Evolutionary conservation across 2,329 filamentous ascomycete genomes (phyloP).

Genomic region (Ambrosiella beaveri): DNA sequence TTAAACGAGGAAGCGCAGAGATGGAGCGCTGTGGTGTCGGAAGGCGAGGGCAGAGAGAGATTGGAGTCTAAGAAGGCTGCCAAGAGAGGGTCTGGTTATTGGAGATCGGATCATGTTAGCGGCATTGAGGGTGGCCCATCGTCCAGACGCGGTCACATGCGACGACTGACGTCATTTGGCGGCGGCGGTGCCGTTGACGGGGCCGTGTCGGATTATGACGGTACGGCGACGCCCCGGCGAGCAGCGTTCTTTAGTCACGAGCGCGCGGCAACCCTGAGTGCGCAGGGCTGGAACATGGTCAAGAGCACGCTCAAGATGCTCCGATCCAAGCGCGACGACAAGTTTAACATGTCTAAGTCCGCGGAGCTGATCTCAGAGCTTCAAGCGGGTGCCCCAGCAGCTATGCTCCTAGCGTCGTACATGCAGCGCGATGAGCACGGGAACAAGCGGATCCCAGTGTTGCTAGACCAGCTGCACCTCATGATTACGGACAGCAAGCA

Average conservation of each 20-base stretch:
- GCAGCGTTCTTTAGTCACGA: slow-evolving; percentile 41
- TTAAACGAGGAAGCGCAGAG: slow-evolving; percentile 40
- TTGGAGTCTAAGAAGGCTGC: slow-evolving; percentile 25
- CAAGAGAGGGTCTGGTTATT: slow-evolving; percentile 7
- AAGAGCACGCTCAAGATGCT: slow-evolving; percentile 74
- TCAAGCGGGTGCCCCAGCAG: slow-evolving; percentile 79
- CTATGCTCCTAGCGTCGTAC: slow-evolving; percentile 90
- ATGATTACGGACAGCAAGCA: slow-evolving; percentile 64
- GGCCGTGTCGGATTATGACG: slow-evolving; percentile 44
- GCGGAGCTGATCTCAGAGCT: slow-evolving; percentile 93
- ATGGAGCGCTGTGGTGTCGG: slow-evolving; percentile 33
- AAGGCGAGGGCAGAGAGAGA: slow-evolving; percentile 55
- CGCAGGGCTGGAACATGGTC: slow-evolving; percentile 79
- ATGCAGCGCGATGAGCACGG: slow-evolving; percentile 94
- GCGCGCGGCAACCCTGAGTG: slow-evolving; percentile 54
- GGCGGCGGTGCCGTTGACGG: slow-evolving; percentile 27
- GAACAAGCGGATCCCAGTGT: slow-evolving; percentile 82
- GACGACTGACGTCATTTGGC: slow-evolving; percentile 48
- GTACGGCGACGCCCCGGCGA: slow-evolving; percentile 34
- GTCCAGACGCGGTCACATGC: slow-evolving; percentile 35
- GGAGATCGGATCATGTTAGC: slow-evolving; percentile 13
- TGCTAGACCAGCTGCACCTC: slow-evolving; percentile 87
- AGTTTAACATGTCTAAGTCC: slow-evolving; percentile 85
- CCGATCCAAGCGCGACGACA: slow-evolving; percentile 67
- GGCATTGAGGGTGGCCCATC: slow-evolving; percentile 9